Base-by-base conservation (phyloP, 2,329 filamentous ascomycete genomes). In the Lachnellula occidentalis region DNA sequence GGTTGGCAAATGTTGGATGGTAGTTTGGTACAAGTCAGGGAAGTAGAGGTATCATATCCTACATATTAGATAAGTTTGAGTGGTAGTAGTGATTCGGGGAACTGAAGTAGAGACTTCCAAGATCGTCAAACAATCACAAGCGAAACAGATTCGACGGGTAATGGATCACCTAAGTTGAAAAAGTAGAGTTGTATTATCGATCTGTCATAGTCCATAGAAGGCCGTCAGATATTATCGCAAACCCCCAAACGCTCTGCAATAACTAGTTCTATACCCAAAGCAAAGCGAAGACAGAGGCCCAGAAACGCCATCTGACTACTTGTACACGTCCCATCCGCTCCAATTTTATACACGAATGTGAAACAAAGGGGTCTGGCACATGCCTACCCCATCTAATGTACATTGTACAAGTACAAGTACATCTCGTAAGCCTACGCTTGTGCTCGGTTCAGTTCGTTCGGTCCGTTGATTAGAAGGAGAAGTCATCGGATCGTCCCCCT, bases 241-340 rank as follows among this genome's bases (percentile, higher is more conserved):
- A 39, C 41, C 48, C 47, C 22, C n/a, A 47, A 59, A 56, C 58
- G 52, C 54, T 59, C 58, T 58, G 55, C 58, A 60, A 58, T 61
- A 53, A 56, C 22, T 58, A 17, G n/a, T 55, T 52, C 12, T 22
- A 22, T 37, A 55, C 54, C 56, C 54, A 54, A 39, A 36, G 17
- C 21, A 47, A 43, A 42, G 39, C 52, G 27, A 48, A 51, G 54
- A 45, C 54, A 55, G 51, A 45, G 45, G 34, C 34, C 22, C 55
- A 11, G 21, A 34, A 58, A 59, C 57, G 53, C 57, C 59, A 22
- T 41, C 47, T 22, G 22, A 58, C 54, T 60, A 58, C 53, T 58
- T 54, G 43, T 61, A 58, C 57, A 59, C 36, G 9, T 27, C 9
- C 24, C 50, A 46, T 31, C 42, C 48, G n/a, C 43, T 15, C 45